Evolutionary conservation across 2,329 filamentous ascomycete genomes (phyloP).

Genomic region (Hysterium pulicare): DNA sequence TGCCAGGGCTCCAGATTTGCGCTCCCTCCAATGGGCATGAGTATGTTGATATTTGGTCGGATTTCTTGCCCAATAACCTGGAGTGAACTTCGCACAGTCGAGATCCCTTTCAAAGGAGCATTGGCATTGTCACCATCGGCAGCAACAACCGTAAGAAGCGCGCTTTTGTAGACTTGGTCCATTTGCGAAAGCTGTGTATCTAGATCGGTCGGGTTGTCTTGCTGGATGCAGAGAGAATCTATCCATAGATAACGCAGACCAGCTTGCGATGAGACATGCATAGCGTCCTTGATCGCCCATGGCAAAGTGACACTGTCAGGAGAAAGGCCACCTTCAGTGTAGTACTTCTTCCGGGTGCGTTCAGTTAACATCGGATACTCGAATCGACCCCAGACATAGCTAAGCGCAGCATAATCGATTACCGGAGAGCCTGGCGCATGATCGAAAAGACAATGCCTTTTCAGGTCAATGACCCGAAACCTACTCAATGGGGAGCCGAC

Average conservation of each 20-base stretch:
- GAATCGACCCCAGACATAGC: conserved; percentile 5
- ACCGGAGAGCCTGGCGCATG: no score
- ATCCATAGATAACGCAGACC: conserved; percentile 5
- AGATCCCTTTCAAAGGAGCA: background rate
- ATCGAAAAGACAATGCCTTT: no score
- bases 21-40: background rate
- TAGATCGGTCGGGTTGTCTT: conserved; percentile 2
- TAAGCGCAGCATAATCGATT: conserved; percentile 6
- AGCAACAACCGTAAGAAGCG: conserved; percentile 5
- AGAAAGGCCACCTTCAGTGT: background rate
- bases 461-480: no score
- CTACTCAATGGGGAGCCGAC: no score
- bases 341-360: background rate
- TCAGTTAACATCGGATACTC: background rate
- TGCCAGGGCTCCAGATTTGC: no score
- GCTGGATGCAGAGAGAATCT: conserved; percentile 5
- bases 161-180: conserved; percentile 4
- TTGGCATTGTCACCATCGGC: conserved; percentile 2
- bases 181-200: conserved; percentile 1
- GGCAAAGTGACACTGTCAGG: background rate
- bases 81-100: conserved; percentile 11
- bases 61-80: no score
- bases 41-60: conserved; percentile 4
- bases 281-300: conserved; percentile 4
- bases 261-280: background rate